phyloP scores from a whole-genome alignment of 371 early-diverging fungal species.

The Syncephalastrum contaminatum region DNA sequence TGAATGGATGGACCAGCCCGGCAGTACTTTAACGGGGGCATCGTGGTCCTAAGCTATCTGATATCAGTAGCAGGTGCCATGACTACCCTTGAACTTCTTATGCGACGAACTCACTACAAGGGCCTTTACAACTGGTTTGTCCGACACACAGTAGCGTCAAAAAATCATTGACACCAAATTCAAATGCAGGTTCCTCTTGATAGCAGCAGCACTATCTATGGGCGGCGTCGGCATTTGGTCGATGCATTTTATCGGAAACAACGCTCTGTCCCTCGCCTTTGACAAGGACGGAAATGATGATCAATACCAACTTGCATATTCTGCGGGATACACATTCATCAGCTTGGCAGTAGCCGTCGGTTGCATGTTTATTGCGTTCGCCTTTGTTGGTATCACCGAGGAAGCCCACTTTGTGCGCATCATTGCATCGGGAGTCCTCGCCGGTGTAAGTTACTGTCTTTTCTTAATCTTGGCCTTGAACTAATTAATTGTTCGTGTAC shows the following conservation, averaged over 20 bases:
- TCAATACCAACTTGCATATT: slow-evolving; percentile 25
- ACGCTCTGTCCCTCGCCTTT: slow-evolving; percentile 20
- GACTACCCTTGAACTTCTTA: slow-evolving; percentile 15
- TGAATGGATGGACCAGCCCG: slow-evolving; percentile 2
- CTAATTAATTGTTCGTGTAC: background rate
- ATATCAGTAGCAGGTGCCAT: slow-evolving; percentile 14
- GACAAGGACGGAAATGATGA: slow-evolving; percentile 2
- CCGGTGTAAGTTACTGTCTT: slow-evolving; percentile 25
- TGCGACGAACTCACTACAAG: slow-evolving; percentile 13
- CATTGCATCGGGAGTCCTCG: slow-evolving; percentile 30
- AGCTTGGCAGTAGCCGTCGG: slow-evolving; percentile 30
- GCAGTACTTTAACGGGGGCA: slow-evolving; percentile 14
- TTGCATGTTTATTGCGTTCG: slow-evolving; percentile 38
- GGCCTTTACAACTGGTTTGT: slow-evolving; percentile 17
- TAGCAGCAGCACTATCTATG: slow-evolving; percentile 33
- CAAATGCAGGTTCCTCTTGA: slow-evolving; percentile 27
- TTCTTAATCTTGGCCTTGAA: background rate
- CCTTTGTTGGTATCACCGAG: slow-evolving; percentile 36
- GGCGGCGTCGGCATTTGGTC: slow-evolving; percentile 43
- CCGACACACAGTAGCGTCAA: background rate
- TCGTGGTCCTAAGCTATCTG: slow-evolving; percentile 13
- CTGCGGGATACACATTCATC: slow-evolving; percentile 29
- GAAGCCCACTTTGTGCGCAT: slow-evolving; percentile 28
- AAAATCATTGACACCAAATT: background rate
- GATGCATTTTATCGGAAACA: slow-evolving; percentile 45